phyloP scores from a whole-genome alignment of 2,329 filamentous ascomycete genomes.

The Fusarium devonianum region DNA sequence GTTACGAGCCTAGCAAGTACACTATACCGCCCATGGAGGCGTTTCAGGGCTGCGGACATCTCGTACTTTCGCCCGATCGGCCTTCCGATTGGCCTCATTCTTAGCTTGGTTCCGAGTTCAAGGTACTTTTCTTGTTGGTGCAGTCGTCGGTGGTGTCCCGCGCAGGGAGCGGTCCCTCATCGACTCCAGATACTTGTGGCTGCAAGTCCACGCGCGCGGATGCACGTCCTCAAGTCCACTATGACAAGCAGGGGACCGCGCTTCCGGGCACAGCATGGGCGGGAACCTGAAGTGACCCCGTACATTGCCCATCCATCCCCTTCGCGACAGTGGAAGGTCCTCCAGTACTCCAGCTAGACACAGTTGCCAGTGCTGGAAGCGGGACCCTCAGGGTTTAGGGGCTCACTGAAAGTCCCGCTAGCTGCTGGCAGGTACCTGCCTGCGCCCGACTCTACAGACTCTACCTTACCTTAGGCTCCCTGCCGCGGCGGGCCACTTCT shows the following conservation, averaged over 20 bases:
- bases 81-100: conserved; percentile 1
- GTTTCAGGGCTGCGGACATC: conserved; percentile 24
- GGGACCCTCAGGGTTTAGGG: background rate
- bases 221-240: conserved; percentile 15
- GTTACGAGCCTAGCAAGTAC: conserved; percentile 27
- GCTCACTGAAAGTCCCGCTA: conserved; percentile 6
- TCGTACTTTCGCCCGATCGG: too few species aligned
- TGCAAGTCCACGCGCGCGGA: conserved; percentile 27
- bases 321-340: too few species aligned
- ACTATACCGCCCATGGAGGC: conserved; percentile 11
- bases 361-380: background rate
- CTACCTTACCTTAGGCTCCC: conserved; percentile 2
- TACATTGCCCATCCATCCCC: conserved; percentile 1
- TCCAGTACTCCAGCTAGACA: too few species aligned
- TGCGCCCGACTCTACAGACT: conserved; percentile 7
- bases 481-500: background rate
- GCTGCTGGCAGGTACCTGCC: background rate
- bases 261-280: conserved; percentile 11
- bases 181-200: conserved; percentile 22
- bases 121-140: conserved; percentile 2
- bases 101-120: background rate
- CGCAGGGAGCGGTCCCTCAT: conserved; percentile 20
- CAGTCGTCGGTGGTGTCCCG: conserved; percentile 1
- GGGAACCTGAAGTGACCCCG: conserved; percentile 5
- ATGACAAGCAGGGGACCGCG: conserved; percentile 12